Percentiles rank a stretch among this genome's conserved stretches.
Conservation (phyloP, 2,329 filamentous ascomycete genomes). For the Aspergillus carbonarius region DNA sequence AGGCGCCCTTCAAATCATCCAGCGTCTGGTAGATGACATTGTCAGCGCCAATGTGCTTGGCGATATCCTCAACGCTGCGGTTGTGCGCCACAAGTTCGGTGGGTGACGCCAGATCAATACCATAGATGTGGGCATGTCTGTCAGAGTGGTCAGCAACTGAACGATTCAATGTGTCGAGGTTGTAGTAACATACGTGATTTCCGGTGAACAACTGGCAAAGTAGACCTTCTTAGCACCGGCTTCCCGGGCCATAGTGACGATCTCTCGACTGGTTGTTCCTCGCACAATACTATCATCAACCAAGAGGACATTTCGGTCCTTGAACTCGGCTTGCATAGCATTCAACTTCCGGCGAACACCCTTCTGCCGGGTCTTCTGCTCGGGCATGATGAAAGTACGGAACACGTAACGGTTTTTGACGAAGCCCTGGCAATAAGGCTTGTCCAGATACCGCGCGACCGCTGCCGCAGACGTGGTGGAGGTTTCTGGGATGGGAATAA, state of each 20-base stretch:
- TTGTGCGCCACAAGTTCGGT: slow-evolving; percentile 70
- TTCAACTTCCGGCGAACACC: slow-evolving; percentile 87
- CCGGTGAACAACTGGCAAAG: slow-evolving; percentile 78
- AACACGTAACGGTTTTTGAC: slow-evolving; percentile 90
- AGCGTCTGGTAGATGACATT: slow-evolving; percentile 76
- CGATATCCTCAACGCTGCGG: slow-evolving; percentile 61
- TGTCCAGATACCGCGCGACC: slow-evolving; percentile 71
- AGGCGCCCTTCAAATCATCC: slow-evolving; percentile 75
- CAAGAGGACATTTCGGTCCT: slow-evolving; percentile 73
- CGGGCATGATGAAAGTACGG: slow-evolving; percentile 84
- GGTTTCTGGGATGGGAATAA: slow-evolving; percentile 83
- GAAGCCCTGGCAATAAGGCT: slow-evolving; percentile 77
- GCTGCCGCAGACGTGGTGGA: slow-evolving; percentile 76
- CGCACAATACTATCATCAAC: slow-evolving; percentile 90
- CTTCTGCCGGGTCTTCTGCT: slow-evolving; percentile 76
- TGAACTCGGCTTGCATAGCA: slow-evolving; percentile 81
- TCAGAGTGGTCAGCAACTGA: slow-evolving; percentile 8
- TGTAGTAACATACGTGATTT: slow-evolving; percentile 58
- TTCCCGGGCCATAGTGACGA: slow-evolving; percentile 80
- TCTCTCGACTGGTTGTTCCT: slow-evolving; percentile 77
- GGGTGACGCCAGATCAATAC: slow-evolving; percentile 71
- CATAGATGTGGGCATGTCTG: slow-evolving; percentile 79
- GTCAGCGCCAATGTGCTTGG: slow-evolving; percentile 69
- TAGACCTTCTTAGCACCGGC: slow-evolving; percentile 78
- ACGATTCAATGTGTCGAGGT: neutral